Percentiles rank a stretch among this genome's conserved stretches.
Evolutionary conservation across 768 basidiomycete genomes (phyloP).

Genomic region (Pulveroboletus sp.): DNA sequence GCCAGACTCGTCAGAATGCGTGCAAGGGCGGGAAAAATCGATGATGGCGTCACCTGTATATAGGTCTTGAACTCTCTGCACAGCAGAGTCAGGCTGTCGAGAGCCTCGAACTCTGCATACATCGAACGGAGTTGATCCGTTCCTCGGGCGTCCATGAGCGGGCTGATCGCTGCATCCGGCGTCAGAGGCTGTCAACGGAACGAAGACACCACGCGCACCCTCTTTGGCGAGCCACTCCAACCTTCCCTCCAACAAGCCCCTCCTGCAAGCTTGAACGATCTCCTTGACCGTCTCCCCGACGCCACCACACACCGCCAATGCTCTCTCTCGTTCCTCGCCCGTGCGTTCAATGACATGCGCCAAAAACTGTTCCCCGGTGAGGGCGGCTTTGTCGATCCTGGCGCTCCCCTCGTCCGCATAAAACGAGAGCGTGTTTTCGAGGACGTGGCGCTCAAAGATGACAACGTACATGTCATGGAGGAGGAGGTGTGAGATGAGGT

Average conservation of each 20-base stretch:
- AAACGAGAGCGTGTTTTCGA: constrained; percentile 47
- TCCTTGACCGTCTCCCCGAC: constrained; percentile 46
- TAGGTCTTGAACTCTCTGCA: constrained; percentile 58
- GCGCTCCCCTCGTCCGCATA: constrained; percentile 50
- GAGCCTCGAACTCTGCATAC: constrained; percentile 59
- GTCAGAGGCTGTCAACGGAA: constrained; percentile 25
- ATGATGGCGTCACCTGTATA: constrained; percentile 43
- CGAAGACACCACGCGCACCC: constrained; percentile 34
- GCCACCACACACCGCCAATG: constrained; percentile 42
- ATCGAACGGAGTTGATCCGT: constrained; percentile 44
- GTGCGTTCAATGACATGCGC: constrained; percentile 42
- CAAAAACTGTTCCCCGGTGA: constrained; percentile 52
- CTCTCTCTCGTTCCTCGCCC: constrained; percentile 55
- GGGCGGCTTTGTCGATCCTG: constrained; percentile 30
- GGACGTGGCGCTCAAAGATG: constrained; percentile 53
- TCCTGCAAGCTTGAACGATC: constrained; percentile 52
- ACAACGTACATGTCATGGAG: constrained; percentile 53
- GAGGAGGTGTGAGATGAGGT: constrained; percentile 55
- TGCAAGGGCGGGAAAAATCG: not conserved
- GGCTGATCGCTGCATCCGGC: constrained; percentile 43
- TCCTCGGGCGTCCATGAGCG: constrained; percentile 47
- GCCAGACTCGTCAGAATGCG: not conserved
- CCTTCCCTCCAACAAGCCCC: constrained; percentile 43
- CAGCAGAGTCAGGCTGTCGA: constrained; percentile 51
- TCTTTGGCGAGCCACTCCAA: constrained; percentile 43